Evolutionary conservation across 306 rosid genomes (phyloP), one percentile per base, ranked within the genome.

Genomic region (Senna tora): DNA sequence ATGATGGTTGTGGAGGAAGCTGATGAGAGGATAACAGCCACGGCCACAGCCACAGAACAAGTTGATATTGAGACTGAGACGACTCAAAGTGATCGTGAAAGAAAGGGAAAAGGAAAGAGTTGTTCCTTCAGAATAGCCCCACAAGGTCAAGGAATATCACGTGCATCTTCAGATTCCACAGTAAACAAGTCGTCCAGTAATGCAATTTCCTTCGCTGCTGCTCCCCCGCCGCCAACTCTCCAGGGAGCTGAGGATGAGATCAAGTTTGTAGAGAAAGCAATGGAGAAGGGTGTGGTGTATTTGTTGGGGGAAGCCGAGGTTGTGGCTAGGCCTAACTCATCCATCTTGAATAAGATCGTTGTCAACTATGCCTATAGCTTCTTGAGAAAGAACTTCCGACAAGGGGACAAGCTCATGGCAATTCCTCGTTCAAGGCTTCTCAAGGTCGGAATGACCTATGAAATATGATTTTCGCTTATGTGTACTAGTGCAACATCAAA

Each of bases 221-320:
- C n/a, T n/a, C n/a, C n/a, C n/a, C n/a, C n/a, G n/a, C n/a, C n/a
- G 6, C 75, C 71, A 0, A 82, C 82, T 0, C n/a, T 81, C 20
- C 65, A 59, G 50, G 83, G 83, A 55, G 82, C 73, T 25, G 85
- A 89, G 5, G 88, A 85, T 30, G 92, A 87, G 77, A 69, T 82
- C 6, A 78, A 67, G 25, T 86, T 89, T 22, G 79, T 88, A 19
- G 88, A 89, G 54, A 79, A 45, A 50, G 95, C 86, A 0, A 77
- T 57, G 86, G 84, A 88, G 57, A 83, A 77, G 4, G 88, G 96
- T 1, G 85, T 92, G n/a, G 95, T 92, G 9, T 83, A 92, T 74
- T 82, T 90, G 71, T 45, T 89, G 30, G 92, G 89, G 11, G 90
- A 92, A 76, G 87, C 89, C 17, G 90, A 92, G 59, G 95, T 92